Percentiles rank a stretch among this genome's conserved stretches.
Conservation (phyloP, 2,329 filamentous ascomycete species). For the Microdochium bolleyi region DNA sequence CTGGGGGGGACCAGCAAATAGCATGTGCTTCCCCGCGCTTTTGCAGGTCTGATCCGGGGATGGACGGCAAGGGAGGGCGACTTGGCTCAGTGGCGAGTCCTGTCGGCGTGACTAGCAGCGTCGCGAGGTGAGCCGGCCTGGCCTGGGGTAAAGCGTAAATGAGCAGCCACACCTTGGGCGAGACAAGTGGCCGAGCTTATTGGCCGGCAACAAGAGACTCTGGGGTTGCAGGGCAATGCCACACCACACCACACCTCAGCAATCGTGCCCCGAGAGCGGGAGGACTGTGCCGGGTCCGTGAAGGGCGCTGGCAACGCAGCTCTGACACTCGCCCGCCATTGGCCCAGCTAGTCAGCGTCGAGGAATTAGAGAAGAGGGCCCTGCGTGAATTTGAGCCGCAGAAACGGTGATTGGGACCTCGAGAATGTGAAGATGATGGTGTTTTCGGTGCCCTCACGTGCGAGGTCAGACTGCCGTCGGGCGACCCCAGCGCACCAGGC, state of each 20-base stretch:
- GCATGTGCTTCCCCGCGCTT: neutral
- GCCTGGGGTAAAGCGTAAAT: neutral
- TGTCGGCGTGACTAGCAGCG: neutral
- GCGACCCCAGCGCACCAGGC: no score
- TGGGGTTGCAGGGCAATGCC: neutral
- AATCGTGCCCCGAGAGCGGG: neutral
- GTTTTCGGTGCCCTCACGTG: neutral
- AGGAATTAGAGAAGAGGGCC: neutral
- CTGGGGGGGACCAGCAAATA: neutral
- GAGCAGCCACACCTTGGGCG: neutral
- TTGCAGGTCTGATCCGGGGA: neutral
- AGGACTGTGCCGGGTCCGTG: neutral
- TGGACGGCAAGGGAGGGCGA: neutral
- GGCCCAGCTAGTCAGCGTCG: neutral
- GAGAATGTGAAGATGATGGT: neutral
- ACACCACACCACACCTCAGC: neutral
- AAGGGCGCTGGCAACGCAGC: neutral
- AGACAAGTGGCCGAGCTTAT: neutral
- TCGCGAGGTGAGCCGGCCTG: neutral
- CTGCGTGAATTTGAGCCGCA: neutral
- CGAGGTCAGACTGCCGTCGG: no score
- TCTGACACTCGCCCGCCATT: neutral
- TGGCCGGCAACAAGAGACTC: neutral
- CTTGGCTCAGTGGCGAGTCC: neutral
- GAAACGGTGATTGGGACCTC: no score